Conservation (phyloP, 2,329 filamentous ascomycete genomes). For the Pseudogymnoascus sp. region DNA sequence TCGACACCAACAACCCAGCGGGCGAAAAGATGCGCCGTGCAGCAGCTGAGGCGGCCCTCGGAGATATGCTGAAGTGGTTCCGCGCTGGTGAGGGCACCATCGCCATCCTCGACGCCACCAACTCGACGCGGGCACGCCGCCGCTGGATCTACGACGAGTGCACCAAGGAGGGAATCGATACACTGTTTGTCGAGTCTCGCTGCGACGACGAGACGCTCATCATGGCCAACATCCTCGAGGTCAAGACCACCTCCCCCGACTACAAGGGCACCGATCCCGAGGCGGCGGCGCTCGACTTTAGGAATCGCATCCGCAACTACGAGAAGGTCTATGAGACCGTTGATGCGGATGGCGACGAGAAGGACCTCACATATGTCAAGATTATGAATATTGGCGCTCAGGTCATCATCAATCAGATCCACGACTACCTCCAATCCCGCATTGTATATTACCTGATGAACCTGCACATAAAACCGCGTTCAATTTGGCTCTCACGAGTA, state of each 20-base stretch:
- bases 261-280: slow-evolving; percentile 94
- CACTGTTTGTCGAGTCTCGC: slow-evolving; percentile 92
- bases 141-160: slow-evolving; percentile 86
- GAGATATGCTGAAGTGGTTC: slow-evolving; percentile 95
- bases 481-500: slow-evolving; percentile 92
- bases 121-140: slow-evolving; percentile 83
- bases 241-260: slow-evolving; percentile 94
- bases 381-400: slow-evolving; percentile 93
- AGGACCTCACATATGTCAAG: slow-evolving; percentile 87
- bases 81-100: slow-evolving; percentile 68
- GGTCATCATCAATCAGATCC: slow-evolving; percentile 96
- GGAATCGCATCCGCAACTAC: slow-evolving; percentile 90
- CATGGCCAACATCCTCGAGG: slow-evolving; percentile 96
- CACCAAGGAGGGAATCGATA: slow-evolving; percentile 69
- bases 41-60: slow-evolving; percentile 84
- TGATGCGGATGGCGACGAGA: slow-evolving; percentile 69
- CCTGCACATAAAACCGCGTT: slow-evolving; percentile 90
- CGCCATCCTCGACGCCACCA: slow-evolving; percentile 92
- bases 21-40: slow-evolving; percentile 82
- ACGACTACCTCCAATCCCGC: slow-evolving; percentile 91
- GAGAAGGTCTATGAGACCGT: slow-evolving; percentile 95
- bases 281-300: slow-evolving; percentile 81
- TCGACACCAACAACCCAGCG: slow-evolving; percentile 82
- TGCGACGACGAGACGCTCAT: slow-evolving; percentile 94
- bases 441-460: slow-evolving; percentile 99